A percentile compares a stretch with the other conserved stretches of the same genome.
These are phyloP conservation scores for Golovinomyces cichoracearum DNA, from an alignment of 2,329 filamentous ascomycete species.

Conservation along the genomic window DNA sequence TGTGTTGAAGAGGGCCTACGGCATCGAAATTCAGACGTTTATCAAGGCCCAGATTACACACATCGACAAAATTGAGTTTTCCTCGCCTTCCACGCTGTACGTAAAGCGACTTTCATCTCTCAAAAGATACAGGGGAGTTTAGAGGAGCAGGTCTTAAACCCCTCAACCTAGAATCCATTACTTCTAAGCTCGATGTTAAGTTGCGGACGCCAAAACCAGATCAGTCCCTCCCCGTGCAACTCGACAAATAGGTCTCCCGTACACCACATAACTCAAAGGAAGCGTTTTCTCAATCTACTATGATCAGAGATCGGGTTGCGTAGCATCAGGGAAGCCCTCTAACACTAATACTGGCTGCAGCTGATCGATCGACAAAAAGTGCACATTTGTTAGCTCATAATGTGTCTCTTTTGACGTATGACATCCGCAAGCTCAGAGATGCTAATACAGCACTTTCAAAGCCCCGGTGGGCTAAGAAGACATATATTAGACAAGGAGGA, in stretches of 20 bases:
- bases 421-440: too few relatives aligned
- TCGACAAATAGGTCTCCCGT: conserved; percentile 3
- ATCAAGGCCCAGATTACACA: conserved; percentile 5
- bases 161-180: conserved; percentile 5
- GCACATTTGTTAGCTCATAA: too few relatives aligned
- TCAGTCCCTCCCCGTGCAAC: conserved; percentile 2
- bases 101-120: conserved; percentile 8
- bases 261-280: too few relatives aligned
- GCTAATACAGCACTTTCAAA: too few relatives aligned
- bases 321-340: background rate
- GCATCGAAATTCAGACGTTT: background rate
- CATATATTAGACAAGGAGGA: too few relatives aligned
- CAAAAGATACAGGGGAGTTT: conserved; percentile 14
- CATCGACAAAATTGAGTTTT: conserved; percentile 13
- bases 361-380: too few relatives aligned
- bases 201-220: conserved; percentile 8
- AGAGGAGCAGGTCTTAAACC: conserved; percentile 14
- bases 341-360: too few relatives aligned
- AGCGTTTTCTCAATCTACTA: conserved; percentile 1
- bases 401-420: too few relatives aligned
- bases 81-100: conserved; percentile 11
- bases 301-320: background rate
- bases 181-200: conserved; percentile 11
- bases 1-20: conserved; percentile 9
- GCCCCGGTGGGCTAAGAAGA: too few relatives aligned